These are phyloP conservation scores for Phytophthora fragariaefolia DNA, from an alignment of 352 stramenopile species.

Conservation along the genomic window DNA sequence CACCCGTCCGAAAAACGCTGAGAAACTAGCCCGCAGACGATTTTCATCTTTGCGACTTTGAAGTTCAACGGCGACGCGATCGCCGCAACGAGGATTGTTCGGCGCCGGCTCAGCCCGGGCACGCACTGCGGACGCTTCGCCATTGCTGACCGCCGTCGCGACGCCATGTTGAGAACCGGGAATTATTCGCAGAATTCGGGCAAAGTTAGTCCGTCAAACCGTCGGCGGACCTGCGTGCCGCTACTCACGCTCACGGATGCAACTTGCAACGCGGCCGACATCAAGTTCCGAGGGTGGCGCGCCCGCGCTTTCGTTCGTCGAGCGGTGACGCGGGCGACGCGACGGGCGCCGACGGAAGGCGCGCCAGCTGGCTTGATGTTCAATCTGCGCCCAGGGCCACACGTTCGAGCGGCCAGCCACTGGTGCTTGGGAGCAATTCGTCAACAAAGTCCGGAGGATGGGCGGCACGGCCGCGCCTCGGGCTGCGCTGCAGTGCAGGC, in stretches of 20 bases:
- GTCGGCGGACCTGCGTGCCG: constrained; percentile 9
- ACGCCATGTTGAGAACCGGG: constrained; percentile 15
- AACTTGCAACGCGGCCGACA: not conserved
- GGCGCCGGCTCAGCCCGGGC: not conserved
- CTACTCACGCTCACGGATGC: not conserved
- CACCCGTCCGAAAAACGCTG: constrained; percentile 1
- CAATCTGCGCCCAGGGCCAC: constrained; percentile 25
- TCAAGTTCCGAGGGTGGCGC: constrained; percentile 18
- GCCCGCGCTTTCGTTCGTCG: constrained; percentile 7
- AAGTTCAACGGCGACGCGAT: constrained; percentile 23
- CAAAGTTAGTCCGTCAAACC: constrained; percentile 25
- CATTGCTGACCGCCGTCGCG: not conserved
- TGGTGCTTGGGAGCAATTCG: constrained; percentile 4
- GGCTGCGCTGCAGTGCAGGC: too few species aligned
- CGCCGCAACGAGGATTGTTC: not conserved
- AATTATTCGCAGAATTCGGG: constrained; percentile 31
- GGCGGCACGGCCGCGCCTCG: not conserved
- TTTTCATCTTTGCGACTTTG: constrained; percentile 23
- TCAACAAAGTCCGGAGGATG: constrained; percentile 6
- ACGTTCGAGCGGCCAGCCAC: constrained; percentile 15
- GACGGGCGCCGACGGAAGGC: constrained; percentile 18
- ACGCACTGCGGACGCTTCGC: too few species aligned
- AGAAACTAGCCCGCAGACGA: not conserved
- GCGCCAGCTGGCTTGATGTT: constrained; percentile 28
- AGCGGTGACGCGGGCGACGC: constrained; percentile 31